Conservation (phyloP, 441 rosid species). For the Hypseocharis bilobata region DNA sequence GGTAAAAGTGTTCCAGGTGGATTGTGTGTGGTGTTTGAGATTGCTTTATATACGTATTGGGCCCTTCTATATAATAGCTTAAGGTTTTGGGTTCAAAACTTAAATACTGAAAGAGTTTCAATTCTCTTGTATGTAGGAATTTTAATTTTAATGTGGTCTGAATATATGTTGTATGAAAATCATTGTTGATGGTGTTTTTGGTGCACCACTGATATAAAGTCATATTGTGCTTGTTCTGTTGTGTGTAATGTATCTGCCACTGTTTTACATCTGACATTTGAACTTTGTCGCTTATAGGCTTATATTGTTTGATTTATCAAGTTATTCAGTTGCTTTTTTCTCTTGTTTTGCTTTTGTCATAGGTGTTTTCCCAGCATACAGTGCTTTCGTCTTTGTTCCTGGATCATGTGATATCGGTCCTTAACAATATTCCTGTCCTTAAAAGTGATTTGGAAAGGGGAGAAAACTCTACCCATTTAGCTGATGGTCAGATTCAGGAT, state of each 20-base stretch:
- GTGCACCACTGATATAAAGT: not conserved
- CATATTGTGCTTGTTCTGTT: no score
- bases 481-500: conserved; percentile 49
- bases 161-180: conserved; percentile 2
- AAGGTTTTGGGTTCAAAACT: no score
- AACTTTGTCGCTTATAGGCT: not conserved
- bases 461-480: conserved; percentile 35
- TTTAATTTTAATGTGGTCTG: not conserved
- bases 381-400: conserved; percentile 68
- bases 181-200: conserved; percentile 10
- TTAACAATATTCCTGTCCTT: conserved; percentile 44
- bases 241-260: not conserved
- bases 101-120: not conserved
- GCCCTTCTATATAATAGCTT: not conserved
- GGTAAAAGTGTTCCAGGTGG: no score
- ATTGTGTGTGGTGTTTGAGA: not conserved
- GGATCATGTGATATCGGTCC: conserved; percentile 70
- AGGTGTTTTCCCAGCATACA: conserved; percentile 86
- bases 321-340: conserved; percentile 9
- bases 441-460: conserved; percentile 59
- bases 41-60: not conserved
- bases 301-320: not conserved
- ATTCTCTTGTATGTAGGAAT: not conserved
- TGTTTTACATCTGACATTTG: not conserved
- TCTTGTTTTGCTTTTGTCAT: conserved; percentile 18